phyloP scores from a whole-genome alignment of 176 grass and related monocot genomes.

The Urochloa ruziziensis region DNA sequence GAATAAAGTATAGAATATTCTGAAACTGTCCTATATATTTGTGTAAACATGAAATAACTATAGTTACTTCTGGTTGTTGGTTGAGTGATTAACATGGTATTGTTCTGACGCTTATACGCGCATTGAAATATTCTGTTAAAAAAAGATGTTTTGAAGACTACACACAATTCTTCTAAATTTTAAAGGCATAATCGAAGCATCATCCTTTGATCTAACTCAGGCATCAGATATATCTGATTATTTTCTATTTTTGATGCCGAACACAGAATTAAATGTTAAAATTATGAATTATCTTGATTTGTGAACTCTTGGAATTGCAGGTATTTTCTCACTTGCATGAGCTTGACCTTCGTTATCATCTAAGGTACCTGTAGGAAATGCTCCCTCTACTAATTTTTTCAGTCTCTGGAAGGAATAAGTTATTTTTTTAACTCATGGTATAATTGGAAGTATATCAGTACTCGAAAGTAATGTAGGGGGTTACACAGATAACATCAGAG shows the following conservation, averaged over 20 bases:
- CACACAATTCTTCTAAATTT: neutral
- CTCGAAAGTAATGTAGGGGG: neutral
- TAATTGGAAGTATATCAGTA: neutral
- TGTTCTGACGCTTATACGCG: slow-evolving; percentile 3
- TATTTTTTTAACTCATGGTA: neutral
- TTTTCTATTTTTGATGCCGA: neutral
- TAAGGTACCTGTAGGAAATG: slow-evolving; percentile 59
- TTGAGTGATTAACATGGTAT: neutral
- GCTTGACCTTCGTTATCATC: slow-evolving; percentile 97
- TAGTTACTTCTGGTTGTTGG: slow-evolving; percentile 14
- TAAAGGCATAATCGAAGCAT: neutral
- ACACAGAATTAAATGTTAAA: neutral
- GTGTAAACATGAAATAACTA: slow-evolving; percentile 7
- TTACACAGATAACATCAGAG: neutral
- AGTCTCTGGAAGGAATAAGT: neutral
- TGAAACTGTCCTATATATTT: slow-evolving; percentile 22
- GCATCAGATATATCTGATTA: slow-evolving; percentile 17
- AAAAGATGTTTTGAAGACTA: slow-evolving; percentile 14
- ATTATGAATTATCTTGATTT: neutral
- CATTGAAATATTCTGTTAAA: slow-evolving; percentile 9
- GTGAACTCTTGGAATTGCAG: slow-evolving; percentile 41
- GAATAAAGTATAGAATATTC: neutral
- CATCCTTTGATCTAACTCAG: neutral
- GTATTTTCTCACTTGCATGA: slow-evolving; percentile 97
- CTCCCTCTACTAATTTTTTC: slow-evolving; percentile 19